Base-by-base conservation (phyloP, 2,329 filamentous ascomycete species). In the Penicillium sp. region DNA sequence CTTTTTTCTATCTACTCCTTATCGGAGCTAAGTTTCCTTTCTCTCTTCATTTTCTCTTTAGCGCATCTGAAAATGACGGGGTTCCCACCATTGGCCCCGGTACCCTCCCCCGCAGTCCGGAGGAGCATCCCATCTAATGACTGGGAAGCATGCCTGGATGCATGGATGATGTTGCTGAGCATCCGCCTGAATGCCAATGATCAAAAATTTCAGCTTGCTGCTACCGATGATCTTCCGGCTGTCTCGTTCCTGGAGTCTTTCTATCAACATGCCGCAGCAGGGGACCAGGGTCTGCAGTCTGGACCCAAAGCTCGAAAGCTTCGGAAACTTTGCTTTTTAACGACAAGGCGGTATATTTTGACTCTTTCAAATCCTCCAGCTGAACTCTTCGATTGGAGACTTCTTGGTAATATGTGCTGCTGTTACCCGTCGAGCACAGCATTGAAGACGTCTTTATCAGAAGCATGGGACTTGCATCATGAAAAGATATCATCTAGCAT, bases 61-160 rank as follows among this genome's bases (percentile, higher is more conserved):
- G 14, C 7, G 14, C 26, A 27, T 16, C 16, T 31, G 19, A 33
- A 37, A 55, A 66, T 73, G 71, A 79, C 80, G 73, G 70, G 77
- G 53, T 77, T 93, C 49, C 91, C 91, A 43, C 82, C 87, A 33
- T 82, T 97, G 74, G 91, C 89, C 56, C 84, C 89, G 21, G 92
- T 95, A 66, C 93, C 93, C 19, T 83, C 87, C 59, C 78, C 84
- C 33, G 78, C 80, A 54, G 86, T 91, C 78, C 86, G 87, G 68
- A 82, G 84, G 63, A 83, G 83, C 64, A 83, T 96, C 58, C 79
- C 82, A 39, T 76, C 86, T 3, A 76, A 82, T 50, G 90, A 96
- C 75, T 96, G 92, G 92, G 82, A 88, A 62, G 81, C 84, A 31
- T 91, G 89, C 71, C 78, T 96, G 47, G 84, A 89, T 61, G 87